Base-by-base conservation (phyloP, 2,329 filamentous ascomycete species). In the Aureobasidium lini region DNA sequence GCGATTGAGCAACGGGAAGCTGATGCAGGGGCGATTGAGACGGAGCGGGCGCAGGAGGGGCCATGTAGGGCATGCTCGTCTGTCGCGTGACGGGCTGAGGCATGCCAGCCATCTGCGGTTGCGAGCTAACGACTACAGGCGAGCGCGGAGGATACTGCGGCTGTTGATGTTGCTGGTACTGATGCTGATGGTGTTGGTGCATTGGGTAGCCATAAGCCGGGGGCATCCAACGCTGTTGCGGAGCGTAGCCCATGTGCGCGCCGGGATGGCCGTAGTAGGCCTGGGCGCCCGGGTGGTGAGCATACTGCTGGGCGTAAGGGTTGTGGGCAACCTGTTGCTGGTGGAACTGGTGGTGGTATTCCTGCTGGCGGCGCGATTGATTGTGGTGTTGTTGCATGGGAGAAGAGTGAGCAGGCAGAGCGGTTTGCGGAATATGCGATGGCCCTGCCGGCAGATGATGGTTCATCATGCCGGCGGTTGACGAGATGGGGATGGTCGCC, bases 401-500 rank as follows among this genome's bases (percentile, higher is more conserved):
- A 23, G 54, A 57, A 13, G 42, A 48, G 23, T 57, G 54, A 40
- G 71, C 68, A 40, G 71, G 72, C 60, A 69, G 70, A 61, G 71
- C 65, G 62, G 72, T 71, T 58, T 71, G 73, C 46, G 72, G 66
- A 59, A 75, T 67, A 60, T 72, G 71, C 60, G 85, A 84, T 83
- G 73, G 72, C 34, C 65, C 67, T 47, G 84, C 84, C 84, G 85
- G 84, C 84, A 87, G 84, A 86, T 87, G 84, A 81, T 79, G 81
- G 78, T 85, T 87, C 86, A 90, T 90, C 85, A 81, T 89, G 83
- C 83, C 84, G 84, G 82, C 82, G 64, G 61, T 44, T 47, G 43
- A 47, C 42, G 56, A 15, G 9, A 34, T 36, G 28, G 32, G 37
- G 36, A 43, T 57, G 60, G 60, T 60, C 57, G 52, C 29, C 34